Percentiles rank a stretch among this genome's conserved stretches.
Evolutionary conservation across 2,329 filamentous ascomycete species (phyloP).

Genomic region (Ceratocystis harringtonii): DNA sequence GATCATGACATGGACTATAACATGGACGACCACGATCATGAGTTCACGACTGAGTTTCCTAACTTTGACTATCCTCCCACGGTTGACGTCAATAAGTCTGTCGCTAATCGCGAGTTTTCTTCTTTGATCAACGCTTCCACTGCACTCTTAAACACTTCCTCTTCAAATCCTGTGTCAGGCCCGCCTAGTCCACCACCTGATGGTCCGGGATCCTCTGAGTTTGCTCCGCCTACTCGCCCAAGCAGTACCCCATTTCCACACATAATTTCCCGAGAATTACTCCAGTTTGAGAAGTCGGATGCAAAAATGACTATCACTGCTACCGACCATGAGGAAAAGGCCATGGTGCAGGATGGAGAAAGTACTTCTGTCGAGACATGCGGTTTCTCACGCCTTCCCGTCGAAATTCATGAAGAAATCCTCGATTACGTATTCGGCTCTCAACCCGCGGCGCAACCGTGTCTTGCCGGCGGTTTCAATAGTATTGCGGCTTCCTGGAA

Average conservation of each 20-base stretch:
- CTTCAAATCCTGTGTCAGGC: conserved; percentile 22
- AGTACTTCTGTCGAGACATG: not conserved
- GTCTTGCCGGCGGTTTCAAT: conserved; percentile 33
- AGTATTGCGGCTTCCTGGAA: conserved; percentile 26
- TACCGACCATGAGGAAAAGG: not conserved
- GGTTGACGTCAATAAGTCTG: conserved; percentile 18
- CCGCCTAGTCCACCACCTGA: conserved; percentile 22
- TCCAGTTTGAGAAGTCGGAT: not conserved
- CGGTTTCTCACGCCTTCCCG: conserved; percentile 38
- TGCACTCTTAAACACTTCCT: conserved; percentile 24
- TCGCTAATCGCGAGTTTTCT: conserved; percentile 25
- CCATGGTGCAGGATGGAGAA: not conserved
- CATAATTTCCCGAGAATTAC: conserved; percentile 32
- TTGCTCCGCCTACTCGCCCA: conserved; percentile 37
- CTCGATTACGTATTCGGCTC: conserved; percentile 56
- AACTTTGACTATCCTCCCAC: conserved; percentile 17
- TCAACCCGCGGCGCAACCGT: conserved; percentile 46
- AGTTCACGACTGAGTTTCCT: conserved; percentile 15
- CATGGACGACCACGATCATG: conserved; percentile 10
- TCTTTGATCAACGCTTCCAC: conserved; percentile 7
- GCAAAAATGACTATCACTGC: not conserved
- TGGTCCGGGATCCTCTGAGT: conserved; percentile 29
- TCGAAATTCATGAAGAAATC: conserved; percentile 58
- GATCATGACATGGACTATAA: not conserved
- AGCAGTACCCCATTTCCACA: conserved; percentile 47